phyloP scores from a whole-genome alignment of 1,284 basidiomycete species.

The Vanrija humicola region DNA sequence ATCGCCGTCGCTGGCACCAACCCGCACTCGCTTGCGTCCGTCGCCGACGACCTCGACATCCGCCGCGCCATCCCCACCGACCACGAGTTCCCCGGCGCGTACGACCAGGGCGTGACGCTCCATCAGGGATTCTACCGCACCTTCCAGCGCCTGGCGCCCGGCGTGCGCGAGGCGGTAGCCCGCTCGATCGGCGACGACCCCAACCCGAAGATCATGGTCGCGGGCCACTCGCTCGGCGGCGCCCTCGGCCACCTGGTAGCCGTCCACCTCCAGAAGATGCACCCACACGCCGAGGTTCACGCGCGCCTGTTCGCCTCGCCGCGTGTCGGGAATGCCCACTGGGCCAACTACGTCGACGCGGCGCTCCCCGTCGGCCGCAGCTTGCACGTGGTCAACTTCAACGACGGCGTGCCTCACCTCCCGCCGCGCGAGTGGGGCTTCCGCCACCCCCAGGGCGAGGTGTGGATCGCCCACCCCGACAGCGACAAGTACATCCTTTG shows the following conservation, averaged over 20 bases:
- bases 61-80: neutral
- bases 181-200: neutral
- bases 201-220: conserved; percentile 16
- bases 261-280: conserved; percentile 10
- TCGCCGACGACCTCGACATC: conserved; percentile 24
- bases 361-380: conserved; percentile 10
- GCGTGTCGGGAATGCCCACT: conserved; percentile 23
- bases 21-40: conserved; percentile 6
- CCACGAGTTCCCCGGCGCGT: conserved; percentile 16
- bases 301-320: conserved; percentile 21
- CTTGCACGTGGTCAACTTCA: conserved; percentile 24
- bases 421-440: conserved; percentile 23
- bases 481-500: conserved; percentile 10
- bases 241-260: conserved; percentile 17
- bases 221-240: conserved; percentile 26
- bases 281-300: conserved; percentile 5
- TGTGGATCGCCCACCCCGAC: conserved; percentile 13
- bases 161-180: conserved; percentile 3
- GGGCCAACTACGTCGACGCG: conserved; percentile 24
- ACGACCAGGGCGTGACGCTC: conserved; percentile 4
- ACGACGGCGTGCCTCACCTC: conserved; percentile 25
- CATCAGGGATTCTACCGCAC: conserved; percentile 28
- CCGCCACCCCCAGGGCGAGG: conserved; percentile 19
- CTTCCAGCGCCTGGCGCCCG: conserved; percentile 14
- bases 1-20: conserved; percentile 24